A percentile compares a stretch with the other conserved stretches of the same genome.
phyloP scores from a whole-genome alignment of 163 green algal genomes.

The Coccomyxa subellipsoidea region DNA sequence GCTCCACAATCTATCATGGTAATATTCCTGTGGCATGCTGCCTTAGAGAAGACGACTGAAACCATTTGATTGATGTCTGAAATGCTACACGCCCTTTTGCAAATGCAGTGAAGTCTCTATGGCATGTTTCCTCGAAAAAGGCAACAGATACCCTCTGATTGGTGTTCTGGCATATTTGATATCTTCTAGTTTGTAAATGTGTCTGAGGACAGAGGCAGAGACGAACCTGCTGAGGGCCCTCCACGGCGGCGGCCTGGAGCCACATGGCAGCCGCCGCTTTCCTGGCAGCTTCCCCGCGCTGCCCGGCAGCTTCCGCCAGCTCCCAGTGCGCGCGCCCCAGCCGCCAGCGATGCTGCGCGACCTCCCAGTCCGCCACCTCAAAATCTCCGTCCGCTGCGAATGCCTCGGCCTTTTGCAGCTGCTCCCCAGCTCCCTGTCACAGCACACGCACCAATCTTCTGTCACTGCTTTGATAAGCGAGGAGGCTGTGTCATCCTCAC shows the following conservation, averaged over 20 bases:
- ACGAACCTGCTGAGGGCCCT: conserved; percentile 14
- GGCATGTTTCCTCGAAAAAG: no score
- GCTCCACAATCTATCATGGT: no score
- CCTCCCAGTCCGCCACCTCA: conserved; percentile 34
- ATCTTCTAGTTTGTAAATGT: neutral
- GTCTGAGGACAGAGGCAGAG: neutral
- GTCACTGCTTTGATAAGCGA: no score
- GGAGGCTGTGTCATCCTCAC: no score
- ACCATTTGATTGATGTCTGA: no score
- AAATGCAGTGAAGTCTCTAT: no score
- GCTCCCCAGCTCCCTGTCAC: conserved; percentile 15
- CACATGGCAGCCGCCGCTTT: conserved; percentile 14
- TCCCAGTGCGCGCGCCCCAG: conserved; percentile 36
- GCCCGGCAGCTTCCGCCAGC: neutral
- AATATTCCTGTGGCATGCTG: no score
- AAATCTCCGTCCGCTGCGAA: conserved; percentile 3
- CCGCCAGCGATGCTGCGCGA: conserved; percentile 35
- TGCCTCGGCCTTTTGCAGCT: conserved; percentile 25
- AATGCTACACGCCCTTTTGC: no score
- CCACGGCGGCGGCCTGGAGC: conserved; percentile 20
- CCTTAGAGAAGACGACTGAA: no score
- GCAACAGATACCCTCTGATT: no score
- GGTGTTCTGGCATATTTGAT: no score
- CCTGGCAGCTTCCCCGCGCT: neutral
- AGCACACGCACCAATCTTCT: neutral